A percentile compares a stretch with the other conserved stretches of the same genome.
These are phyloP conservation scores for Erythrophleum fordii DNA, from an alignment of 306 rosid genomes.

Conservation along the genomic window DNA sequence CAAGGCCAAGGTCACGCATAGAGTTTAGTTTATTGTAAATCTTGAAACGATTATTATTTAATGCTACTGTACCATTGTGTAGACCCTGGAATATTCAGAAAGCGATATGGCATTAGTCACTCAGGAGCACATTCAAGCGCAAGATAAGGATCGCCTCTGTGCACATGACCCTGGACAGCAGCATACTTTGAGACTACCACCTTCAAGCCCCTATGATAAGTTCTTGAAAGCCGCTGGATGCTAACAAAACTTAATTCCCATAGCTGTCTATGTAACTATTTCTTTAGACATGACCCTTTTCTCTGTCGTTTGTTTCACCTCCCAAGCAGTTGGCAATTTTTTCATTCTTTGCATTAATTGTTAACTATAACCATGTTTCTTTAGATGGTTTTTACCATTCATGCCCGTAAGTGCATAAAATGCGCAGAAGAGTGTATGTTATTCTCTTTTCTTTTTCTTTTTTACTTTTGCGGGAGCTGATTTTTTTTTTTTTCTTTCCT, in stretches of 20 bases:
- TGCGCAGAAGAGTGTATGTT: constrained; percentile 17
- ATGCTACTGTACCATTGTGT: constrained; percentile 37
- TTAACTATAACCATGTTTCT: constrained; percentile 35
- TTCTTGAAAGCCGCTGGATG: constrained; percentile 98
- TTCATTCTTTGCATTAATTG: constrained; percentile 56
- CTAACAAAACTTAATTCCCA: constrained; percentile 43
- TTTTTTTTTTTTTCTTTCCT: background rate
- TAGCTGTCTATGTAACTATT: constrained; percentile 18
- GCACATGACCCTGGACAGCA: constrained; percentile 55
- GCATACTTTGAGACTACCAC: constrained; percentile 77
- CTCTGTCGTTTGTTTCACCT: background rate
- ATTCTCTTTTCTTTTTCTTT: background rate
- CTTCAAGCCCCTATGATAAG: constrained; percentile 94
- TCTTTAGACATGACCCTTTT: background rate
- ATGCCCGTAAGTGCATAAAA: constrained; percentile 31
- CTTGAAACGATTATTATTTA: constrained; percentile 20
- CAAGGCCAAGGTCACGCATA: background rate
- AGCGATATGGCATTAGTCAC: constrained; percentile 51
- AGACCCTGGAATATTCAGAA: constrained; percentile 57
- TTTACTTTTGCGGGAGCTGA: background rate
- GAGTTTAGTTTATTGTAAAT: constrained; percentile 1
- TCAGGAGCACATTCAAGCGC: constrained; percentile 46
- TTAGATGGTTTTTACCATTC: constrained; percentile 39
- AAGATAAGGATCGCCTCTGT: constrained; percentile 47
- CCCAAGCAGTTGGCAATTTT: constrained; percentile 42